A percentile compares a stretch with the other conserved stretches of the same genome.
These are phyloP conservation scores for Dinochytrium kinnereticum DNA, from an alignment of 371 early-diverging fungal genomes.

Conservation along the genomic window DNA sequence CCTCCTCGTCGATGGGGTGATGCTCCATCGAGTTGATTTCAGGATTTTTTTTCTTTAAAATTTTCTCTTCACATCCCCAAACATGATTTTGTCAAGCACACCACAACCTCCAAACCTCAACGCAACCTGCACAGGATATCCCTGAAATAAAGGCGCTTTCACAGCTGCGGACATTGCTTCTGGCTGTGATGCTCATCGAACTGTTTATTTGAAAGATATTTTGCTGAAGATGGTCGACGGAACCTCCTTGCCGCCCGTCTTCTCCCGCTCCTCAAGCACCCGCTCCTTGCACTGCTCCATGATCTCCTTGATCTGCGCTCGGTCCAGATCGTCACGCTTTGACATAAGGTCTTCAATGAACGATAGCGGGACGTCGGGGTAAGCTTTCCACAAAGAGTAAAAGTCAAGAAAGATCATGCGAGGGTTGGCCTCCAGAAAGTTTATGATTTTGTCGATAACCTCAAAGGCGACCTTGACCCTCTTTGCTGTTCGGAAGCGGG, in stretches of 20 bases:
- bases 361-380: constrained; percentile 79
- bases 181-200: no score
- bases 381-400: constrained; percentile 74
- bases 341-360: constrained; percentile 78
- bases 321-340: constrained; percentile 81
- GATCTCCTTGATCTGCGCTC: constrained; percentile 71
- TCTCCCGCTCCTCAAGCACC: constrained; percentile 63
- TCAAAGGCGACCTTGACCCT: constrained; percentile 74
- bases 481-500: constrained; percentile 63
- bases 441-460: constrained; percentile 75
- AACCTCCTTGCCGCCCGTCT: constrained; percentile 11
- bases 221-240: constrained; percentile 40
- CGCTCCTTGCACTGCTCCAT: constrained; percentile 77
- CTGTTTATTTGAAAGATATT: constrained; percentile 32
- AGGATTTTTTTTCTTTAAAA: no score
- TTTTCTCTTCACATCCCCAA: no score
- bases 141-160: no score
- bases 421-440: constrained; percentile 66
- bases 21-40: no score
- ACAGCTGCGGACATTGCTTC: no score
- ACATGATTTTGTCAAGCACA: no score
- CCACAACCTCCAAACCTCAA: no score
- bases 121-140: no score
- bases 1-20: no score
- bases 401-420: constrained; percentile 78